These are phyloP conservation scores for Carallia brachiata DNA, from an alignment of 345 rosid genomes.

Conservation along the genomic window DNA sequence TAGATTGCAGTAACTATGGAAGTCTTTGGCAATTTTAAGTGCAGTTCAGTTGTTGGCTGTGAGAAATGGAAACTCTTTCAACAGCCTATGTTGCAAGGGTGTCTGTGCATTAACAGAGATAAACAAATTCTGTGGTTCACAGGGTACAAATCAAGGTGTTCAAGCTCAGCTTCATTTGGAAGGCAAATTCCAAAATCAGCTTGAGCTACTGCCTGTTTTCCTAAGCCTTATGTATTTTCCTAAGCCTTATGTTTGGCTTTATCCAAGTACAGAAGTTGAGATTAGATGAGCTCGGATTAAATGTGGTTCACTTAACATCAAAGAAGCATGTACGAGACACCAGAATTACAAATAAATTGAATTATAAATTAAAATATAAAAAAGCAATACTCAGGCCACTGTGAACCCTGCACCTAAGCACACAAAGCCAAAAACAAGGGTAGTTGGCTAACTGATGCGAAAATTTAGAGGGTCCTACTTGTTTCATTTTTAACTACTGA, in stretches of 20 bases:
- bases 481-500: not conserved
- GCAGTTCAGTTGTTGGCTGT: not conserved
- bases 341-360: not conserved
- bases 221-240: not conserved
- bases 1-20: conserved; percentile 9
- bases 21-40: conserved; percentile 3
- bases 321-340: not conserved
- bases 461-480: not conserved
- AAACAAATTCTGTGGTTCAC: no score
- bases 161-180: not conserved
- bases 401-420: not conserved
- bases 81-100: not conserved
- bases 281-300: no score
- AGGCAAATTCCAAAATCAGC: not conserved
- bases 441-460: not conserved
- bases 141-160: no score
- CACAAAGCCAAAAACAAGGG: not conserved
- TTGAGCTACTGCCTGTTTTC: not conserved
- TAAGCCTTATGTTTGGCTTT: not conserved
- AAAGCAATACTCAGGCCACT: not conserved
- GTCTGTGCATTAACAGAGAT: no score
- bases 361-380: not conserved
- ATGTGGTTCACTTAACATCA: not conserved
- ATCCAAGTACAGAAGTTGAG: not conserved
- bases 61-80: not conserved